Evolutionary conservation across 1,284 basidiomycete genomes (phyloP), one percentile per base, ranked within the genome.

Genomic region (Phlebopus sp.): DNA sequence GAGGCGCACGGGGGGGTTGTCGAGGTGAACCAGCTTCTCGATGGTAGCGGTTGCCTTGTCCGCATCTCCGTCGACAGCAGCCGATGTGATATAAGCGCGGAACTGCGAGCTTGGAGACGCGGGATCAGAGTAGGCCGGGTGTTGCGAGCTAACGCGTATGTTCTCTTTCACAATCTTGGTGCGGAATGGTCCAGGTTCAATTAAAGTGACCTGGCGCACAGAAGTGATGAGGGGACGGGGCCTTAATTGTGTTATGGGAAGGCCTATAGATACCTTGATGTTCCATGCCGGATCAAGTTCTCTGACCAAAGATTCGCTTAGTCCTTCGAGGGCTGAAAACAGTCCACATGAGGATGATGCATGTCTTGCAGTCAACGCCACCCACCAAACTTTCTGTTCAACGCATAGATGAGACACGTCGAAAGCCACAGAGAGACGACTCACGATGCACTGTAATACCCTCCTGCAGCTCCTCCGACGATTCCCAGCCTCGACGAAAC

Each of bases 401-500:
- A 2, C n/a, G 29, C 15, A 11, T 23, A 0, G 14, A 13, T 32
- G 14, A 38, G 23, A 15, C 9, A 35, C 8, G 10, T n/a, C n/a
- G 8, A 3, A 32, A 29, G 7, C 8, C 14, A 19, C 7, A 36
- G 5, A 50, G 3, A 7, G 36, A 17, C 8, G 5, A 14, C 51
- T 46, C 42, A 64, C 63, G 61, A 47, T 18, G 59, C 60, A 34
- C 57, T 46, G 29, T 65, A 64, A 14, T 59, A 42, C 6, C 57
- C 55, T 8, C 13, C 49, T n/a, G 37, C 53, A 5, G 54, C 30
- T 1, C 4, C 1, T 17, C 51, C 46, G 4, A 0, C 0, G 15
- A 66, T 41, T 2, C 47, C 59, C 32, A 64, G 6, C 8, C 35
- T 46, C 21, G 69, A 72, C 3, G 61, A 66, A 35, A 61, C 40